A percentile compares a stretch with the other conserved stretches of the same genome.
Evolutionary conservation across 2,329 filamentous ascomycete genomes (phyloP).

Genomic region (Pseudopithomyces chartarum): DNA sequence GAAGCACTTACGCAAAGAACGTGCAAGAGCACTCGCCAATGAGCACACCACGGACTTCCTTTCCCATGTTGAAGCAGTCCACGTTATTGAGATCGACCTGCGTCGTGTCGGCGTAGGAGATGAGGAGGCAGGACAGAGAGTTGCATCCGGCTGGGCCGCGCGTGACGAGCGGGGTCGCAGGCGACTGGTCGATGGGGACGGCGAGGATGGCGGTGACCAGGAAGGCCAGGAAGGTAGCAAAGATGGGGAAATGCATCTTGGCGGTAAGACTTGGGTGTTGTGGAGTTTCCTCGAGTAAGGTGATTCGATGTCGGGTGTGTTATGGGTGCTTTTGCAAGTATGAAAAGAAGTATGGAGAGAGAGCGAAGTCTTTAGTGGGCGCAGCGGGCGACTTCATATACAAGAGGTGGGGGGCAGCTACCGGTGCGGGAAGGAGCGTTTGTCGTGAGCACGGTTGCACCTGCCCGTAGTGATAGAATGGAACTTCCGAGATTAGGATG

Average conservation of each 20-base stretch:
- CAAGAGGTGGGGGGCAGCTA: no score
- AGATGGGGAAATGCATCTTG: not conserved
- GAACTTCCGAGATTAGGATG: no score
- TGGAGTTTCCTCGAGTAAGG: not conserved
- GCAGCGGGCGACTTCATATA: no score
- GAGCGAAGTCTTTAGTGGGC: no score
- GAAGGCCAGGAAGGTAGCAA: not conserved
- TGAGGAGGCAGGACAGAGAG: not conserved
- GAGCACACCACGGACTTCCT: not conserved
- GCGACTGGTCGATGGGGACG: not conserved
- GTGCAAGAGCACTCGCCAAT: not conserved
- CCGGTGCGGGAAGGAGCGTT: no score
- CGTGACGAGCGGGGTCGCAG: not conserved
- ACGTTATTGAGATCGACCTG: not conserved
- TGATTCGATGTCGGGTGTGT: not conserved
- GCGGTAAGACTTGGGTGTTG: not conserved
- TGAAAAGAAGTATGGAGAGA: not conserved
- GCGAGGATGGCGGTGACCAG: not conserved
- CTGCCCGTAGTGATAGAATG: no score
- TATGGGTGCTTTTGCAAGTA: not conserved
- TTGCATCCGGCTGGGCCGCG: not conserved
- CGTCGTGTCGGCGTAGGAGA: not conserved
- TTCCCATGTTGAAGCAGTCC: not conserved
- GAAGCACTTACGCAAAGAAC: not conserved
- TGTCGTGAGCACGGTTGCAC: no score